These are phyloP conservation scores for Arthrobotrys iridis DNA, from an alignment of 2,329 filamentous ascomycete genomes.

Conservation along the genomic window DNA sequence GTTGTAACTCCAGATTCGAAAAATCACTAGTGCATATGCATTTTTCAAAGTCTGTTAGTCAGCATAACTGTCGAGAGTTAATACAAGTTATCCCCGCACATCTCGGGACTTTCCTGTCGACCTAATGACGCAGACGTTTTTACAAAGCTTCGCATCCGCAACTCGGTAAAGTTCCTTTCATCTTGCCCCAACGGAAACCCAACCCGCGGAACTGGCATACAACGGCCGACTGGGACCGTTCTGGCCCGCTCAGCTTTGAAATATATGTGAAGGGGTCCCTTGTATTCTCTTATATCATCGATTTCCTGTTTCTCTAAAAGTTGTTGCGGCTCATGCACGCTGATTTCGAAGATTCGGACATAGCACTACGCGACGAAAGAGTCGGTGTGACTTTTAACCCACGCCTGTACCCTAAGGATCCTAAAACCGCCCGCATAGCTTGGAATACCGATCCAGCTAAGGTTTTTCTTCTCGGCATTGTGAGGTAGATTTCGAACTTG, in stretches of 20 bases:
- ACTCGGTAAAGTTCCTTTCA: constrained; percentile 8
- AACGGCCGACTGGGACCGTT: constrained; percentile 1
- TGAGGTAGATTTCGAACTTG: not conserved
- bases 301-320: not conserved
- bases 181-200: not conserved
- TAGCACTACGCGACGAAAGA: constrained; percentile 8
- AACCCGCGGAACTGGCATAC: not conserved
- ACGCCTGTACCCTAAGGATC: constrained; percentile 8
- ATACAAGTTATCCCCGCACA: constrained; percentile 1
- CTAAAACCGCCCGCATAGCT: constrained; percentile 34
- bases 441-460: not conserved
- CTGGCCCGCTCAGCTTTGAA: not conserved
- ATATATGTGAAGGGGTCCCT: not conserved
- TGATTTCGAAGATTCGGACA: constrained; percentile 38
- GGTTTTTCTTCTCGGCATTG: not conserved
- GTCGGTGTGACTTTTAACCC: constrained; percentile 31
- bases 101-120: not conserved
- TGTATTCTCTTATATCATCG: constrained; percentile 9
- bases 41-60: not conserved
- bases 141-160: constrained; percentile 24
- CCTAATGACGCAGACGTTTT: constrained; percentile 33
- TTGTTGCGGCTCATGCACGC: not conserved
- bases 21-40: constrained; percentile 4
- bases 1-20: not conserved
- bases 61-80: not conserved